Percentiles rank a stretch among this genome's conserved stretches.
phyloP scores from a whole-genome alignment of 1,284 basidiomycete genomes.

The Singerocomus inundabilis region DNA sequence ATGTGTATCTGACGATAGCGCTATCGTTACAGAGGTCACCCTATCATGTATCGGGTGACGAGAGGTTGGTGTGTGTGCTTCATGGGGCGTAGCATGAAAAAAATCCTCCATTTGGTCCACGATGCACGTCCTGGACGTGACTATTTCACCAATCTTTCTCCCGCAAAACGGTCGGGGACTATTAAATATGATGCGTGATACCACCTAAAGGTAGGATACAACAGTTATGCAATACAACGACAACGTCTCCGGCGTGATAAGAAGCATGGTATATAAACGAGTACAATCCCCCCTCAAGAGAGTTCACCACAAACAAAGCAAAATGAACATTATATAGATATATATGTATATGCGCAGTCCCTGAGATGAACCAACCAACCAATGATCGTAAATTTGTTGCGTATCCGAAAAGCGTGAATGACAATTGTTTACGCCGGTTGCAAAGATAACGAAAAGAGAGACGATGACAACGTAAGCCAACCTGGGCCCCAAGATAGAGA shows the following conservation, averaged over 20 bases:
- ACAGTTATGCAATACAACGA: conserved; percentile 24
- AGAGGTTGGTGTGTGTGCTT: background rate
- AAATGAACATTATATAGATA: conserved; percentile 3
- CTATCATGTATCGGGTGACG: background rate
- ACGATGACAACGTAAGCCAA: background rate
- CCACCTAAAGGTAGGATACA: conserved; percentile 22
- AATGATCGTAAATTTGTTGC: background rate
- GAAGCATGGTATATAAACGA: conserved; percentile 17
- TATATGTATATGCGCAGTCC: background rate
- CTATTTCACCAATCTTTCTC: background rate
- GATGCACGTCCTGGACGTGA: no score
- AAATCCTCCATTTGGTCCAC: background rate
- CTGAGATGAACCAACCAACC: background rate
- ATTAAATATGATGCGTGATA: conserved; percentile 2
- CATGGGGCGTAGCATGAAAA: background rate
- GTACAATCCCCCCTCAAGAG: conserved; percentile 10
- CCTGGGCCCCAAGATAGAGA: background rate
- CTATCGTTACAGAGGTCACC: background rate
- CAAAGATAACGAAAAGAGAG: background rate
- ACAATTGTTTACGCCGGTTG: background rate
- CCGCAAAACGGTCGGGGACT: background rate
- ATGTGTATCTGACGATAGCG: background rate
- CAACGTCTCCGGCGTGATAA: conserved; percentile 6
- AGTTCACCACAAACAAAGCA: background rate
- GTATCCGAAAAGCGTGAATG: conserved; percentile 10